Percentiles rank a stretch among this genome's conserved stretches.
Conservation (phyloP, 2,329 filamentous ascomycete species). For the Fusarium oligoseptatum region DNA sequence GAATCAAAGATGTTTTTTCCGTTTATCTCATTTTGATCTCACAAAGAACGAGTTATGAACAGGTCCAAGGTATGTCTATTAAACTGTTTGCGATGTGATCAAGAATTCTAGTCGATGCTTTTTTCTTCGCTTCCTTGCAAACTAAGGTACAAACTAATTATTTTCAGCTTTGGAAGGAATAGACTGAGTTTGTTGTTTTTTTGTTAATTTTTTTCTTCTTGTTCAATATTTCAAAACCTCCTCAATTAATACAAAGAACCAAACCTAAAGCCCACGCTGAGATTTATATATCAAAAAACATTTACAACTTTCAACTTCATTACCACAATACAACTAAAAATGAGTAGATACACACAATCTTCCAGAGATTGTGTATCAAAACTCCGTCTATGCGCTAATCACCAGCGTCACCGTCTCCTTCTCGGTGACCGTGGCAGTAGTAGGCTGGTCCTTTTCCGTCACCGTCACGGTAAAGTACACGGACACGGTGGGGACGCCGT, state of each 20-base stretch:
- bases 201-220: neutral
- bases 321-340: conserved; percentile 35
- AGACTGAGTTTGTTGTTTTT: neutral
- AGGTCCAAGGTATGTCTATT: conserved; percentile 9
- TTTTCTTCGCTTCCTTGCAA: neutral
- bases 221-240: neutral
- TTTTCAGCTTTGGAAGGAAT: neutral
- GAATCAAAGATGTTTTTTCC: conserved; percentile 7
- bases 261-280: neutral
- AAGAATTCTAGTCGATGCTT: conserved; percentile 3
- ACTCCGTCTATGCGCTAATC: conserved; percentile 34
- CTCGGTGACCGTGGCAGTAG: conserved; percentile 53
- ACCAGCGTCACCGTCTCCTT: conserved; percentile 52
- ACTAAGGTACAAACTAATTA: neutral
- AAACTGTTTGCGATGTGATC: conserved; percentile 3
- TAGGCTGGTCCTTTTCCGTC: conserved; percentile 49
- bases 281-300: neutral
- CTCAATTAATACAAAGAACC: neutral
- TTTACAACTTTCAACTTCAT: conserved; percentile 29
- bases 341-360: neutral
- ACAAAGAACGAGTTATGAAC: conserved; percentile 9
- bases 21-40: too few relatives aligned
- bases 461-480: conserved; percentile 55
- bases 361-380: neutral
- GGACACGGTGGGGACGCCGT: conserved; percentile 53